Conservation (phyloP, 169 alveolate genomes). For the Plasmodium vivax region DNA sequence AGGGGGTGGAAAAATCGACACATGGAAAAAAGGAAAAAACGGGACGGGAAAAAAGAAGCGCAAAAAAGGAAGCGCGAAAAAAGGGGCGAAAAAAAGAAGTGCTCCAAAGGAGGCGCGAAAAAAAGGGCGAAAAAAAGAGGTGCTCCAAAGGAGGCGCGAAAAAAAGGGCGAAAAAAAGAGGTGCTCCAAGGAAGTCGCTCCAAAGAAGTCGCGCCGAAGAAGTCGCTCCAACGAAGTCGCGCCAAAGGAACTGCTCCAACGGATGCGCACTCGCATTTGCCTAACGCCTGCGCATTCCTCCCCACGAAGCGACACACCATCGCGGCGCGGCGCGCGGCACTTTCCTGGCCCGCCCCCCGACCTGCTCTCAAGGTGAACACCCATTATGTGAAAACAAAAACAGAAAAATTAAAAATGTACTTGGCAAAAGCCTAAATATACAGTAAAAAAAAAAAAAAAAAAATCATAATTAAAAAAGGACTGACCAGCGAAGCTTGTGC, state of each 20-base stretch:
- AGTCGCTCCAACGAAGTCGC: neutral
- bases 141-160: neutral
- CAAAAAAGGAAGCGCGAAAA: neutral
- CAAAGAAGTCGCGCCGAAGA: neutral
- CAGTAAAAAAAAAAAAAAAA: neutral
- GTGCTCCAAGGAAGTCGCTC: neutral
- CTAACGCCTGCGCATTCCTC: neutral
- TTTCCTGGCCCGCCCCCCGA: neutral
- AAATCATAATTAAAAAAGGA: neutral
- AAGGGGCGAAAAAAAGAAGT: neutral
- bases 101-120: neutral
- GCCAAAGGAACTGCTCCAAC: neutral
- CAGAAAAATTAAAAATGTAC: neutral
- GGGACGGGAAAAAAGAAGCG: neutral
- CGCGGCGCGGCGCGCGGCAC: neutral
- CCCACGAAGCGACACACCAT: neutral
- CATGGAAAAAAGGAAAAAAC: neutral
- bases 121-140: neutral
- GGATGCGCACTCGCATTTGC: neutral
- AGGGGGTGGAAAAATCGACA: neutral
- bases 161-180: neutral
- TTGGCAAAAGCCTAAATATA: constrained; percentile 1
- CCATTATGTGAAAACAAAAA: neutral
- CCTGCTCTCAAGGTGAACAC: neutral
- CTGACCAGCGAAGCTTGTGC: neutral